Evolutionary conservation across 495 filamentous ascomycete species (phyloP), one percentile per base, ranked within the genome.

Genomic region (Venustampulla echinocandica): DNA sequence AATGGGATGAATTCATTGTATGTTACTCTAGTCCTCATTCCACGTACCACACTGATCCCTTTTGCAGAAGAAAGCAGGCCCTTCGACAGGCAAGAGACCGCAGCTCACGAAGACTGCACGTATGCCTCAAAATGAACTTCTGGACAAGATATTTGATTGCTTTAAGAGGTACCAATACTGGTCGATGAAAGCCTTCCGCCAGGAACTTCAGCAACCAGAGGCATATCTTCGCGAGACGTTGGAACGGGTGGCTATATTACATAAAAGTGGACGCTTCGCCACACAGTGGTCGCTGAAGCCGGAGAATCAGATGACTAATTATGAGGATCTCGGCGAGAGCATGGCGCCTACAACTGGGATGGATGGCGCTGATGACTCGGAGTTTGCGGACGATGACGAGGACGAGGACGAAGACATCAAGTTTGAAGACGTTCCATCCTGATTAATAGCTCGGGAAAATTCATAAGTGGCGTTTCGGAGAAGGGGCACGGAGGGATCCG

Each of bases 131-230:
- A 83, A 85, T 69, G 82, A 89, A 60, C 79, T 98, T 28, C 64
- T 94, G 65, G 87, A 96, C 61, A 68, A 69, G 33, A 80, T 98
- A 47, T 88, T 87, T 68, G 61, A 69, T 13, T 84, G 79, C 58
- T 98, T 97, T 76, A 74, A 79, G 24, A 64, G 80, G 42, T 94
- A 83, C 70, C 77, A 76, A 43, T 96, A 89, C 64, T 97, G 90
- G 90, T 75, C 84, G 14, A 82, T 97, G 69, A 89, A 84, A 56
- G 75, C 77, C 0, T 75, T 98, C 53, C 84, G 85, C 49, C 67
- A 73, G 17, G 64, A 69, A 50, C 73, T 90, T 24, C 69, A 76
- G 41, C 92, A 98, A 67, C 92, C 92, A 0, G 92, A 98, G 60
- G 81, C 83, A 3, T 98, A 88, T 61, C 78, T 98, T 39, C 88